Evolutionary conservation across 2,329 filamentous ascomycete genomes (phyloP).

Genomic region (Ceratocystiopsis sp.): DNA sequence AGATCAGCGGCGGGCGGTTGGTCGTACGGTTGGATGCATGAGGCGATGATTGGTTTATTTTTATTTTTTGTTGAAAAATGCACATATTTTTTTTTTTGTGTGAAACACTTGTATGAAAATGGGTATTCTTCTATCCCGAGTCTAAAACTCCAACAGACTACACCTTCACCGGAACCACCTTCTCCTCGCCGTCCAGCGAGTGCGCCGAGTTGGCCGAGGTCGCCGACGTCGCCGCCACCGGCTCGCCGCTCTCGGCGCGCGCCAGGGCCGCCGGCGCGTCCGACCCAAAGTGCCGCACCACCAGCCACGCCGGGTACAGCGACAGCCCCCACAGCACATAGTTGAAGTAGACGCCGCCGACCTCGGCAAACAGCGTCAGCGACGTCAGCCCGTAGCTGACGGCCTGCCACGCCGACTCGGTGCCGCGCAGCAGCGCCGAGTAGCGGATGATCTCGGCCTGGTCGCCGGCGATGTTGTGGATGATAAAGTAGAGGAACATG

Average conservation of each 20-base stretch:
- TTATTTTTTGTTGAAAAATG: background rate
- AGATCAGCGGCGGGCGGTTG: constrained; percentile 50
- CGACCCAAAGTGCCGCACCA: constrained; percentile 38
- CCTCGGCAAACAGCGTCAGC: constrained; percentile 41
- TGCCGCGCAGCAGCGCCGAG: constrained; percentile 49
- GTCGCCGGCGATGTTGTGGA: constrained; percentile 44
- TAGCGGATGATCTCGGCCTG: constrained; percentile 51
- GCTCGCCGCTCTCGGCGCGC: no score
- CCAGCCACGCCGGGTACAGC: constrained; percentile 48
- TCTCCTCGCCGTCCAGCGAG: no score
- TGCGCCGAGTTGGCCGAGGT: no score
- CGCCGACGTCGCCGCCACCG: no score
- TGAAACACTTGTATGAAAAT: no score
- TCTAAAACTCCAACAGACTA: no score
- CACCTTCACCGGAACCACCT: no score
- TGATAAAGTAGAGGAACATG: constrained; percentile 55
- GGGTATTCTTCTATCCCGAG: no score
- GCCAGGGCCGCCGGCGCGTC: background rate
- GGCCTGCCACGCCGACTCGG: constrained; percentile 57
- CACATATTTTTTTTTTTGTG: no score
- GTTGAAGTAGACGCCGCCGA: constrained; percentile 54
- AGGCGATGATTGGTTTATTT: no score
- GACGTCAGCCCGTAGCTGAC: constrained; percentile 53
- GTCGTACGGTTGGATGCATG: constrained; percentile 29
- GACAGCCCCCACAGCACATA: constrained; percentile 51